Evolutionary conservation across 1,284 basidiomycete species (phyloP).

Genomic region (Cronartium quercuum): DNA sequence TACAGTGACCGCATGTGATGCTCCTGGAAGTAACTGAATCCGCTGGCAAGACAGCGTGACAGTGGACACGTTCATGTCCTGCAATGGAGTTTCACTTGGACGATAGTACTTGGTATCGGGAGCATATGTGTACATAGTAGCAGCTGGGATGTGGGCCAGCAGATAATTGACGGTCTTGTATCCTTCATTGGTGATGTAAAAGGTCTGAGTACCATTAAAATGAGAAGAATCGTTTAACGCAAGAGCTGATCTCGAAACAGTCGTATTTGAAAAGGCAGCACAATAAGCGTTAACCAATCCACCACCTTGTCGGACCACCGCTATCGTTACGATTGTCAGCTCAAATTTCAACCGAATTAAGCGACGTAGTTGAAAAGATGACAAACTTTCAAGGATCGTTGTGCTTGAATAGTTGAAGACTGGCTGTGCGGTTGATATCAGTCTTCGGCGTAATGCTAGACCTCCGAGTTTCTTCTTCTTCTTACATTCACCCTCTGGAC

Average conservation of each 20-base stretch:
- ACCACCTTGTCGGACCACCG: slow-evolving; percentile 32
- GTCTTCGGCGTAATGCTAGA: not conserved
- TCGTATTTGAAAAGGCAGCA: slow-evolving; percentile 32
- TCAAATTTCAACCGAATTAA: not conserved
- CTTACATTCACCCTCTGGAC: too few species aligned
- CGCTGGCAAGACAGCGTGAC: not conserved
- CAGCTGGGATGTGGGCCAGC: slow-evolving; percentile 12
- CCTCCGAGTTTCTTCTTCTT: not conserved
- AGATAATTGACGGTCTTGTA: slow-evolving; percentile 3
- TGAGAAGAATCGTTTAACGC: slow-evolving; percentile 13
- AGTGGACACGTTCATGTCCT: not conserved
- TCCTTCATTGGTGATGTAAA: slow-evolving; percentile 13
- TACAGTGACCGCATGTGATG: not conserved
- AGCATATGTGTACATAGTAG: slow-evolving; percentile 2
- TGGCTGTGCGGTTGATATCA: not conserved
- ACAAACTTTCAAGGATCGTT: slow-evolving; percentile 4
- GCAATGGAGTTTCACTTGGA: not conserved
- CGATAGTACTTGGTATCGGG: slow-evolving; percentile 1
- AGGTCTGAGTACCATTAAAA: slow-evolving; percentile 1
- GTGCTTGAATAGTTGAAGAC: not conserved
- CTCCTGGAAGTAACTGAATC: slow-evolving; percentile 11
- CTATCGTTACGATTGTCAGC: not conserved
- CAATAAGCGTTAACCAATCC: slow-evolving; percentile 37
- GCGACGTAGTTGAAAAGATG: not conserved
- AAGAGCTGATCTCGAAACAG: slow-evolving; percentile 17